A percentile compares a stretch with the other conserved stretches of the same genome.
Conservation (phyloP, 2,329 filamentous ascomycete genomes). For the Periglandula ipomoeae region DNA sequence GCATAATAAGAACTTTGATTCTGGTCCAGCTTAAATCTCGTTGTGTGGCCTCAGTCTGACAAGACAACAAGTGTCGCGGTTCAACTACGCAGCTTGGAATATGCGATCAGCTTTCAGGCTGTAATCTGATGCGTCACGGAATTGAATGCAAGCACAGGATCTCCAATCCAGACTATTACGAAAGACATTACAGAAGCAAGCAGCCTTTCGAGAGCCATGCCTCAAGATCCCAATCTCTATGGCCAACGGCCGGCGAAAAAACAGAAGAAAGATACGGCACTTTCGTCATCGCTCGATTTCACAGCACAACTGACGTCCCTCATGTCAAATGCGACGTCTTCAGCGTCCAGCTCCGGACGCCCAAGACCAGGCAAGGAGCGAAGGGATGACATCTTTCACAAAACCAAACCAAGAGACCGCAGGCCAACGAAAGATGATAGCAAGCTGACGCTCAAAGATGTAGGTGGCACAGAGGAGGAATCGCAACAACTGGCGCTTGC, state of each 20-base stretch:
- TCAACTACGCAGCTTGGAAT: no score
- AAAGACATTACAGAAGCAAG: background rate
- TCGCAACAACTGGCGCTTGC: constrained; percentile 62
- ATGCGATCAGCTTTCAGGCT: no score
- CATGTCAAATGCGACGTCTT: constrained; percentile 47
- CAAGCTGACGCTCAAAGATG: constrained; percentile 42
- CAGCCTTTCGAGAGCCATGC: constrained; percentile 30
- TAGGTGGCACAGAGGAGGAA: constrained; percentile 49
- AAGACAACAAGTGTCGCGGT: no score
- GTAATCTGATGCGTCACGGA: no score
- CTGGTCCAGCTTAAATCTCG: no score
- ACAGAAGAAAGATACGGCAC: constrained; percentile 57
- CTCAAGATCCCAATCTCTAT: constrained; percentile 65
- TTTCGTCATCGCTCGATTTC: constrained; percentile 72
- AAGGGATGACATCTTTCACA: constrained; percentile 37
- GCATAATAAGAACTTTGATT: no score
- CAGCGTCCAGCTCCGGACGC: constrained; percentile 31
- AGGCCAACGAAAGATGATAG: constrained; percentile 38
- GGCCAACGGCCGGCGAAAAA: constrained; percentile 64
- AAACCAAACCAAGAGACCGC: constrained; percentile 16
- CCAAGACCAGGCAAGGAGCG: constrained; percentile 36
- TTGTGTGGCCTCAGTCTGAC: no score
- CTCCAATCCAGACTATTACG: background rate
- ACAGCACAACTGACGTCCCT: constrained; percentile 79
- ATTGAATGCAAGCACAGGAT: no score